These are phyloP conservation scores for Phialophora macrospora DNA, from an alignment of 2,329 filamentous ascomycete genomes.

Conservation along the genomic window DNA sequence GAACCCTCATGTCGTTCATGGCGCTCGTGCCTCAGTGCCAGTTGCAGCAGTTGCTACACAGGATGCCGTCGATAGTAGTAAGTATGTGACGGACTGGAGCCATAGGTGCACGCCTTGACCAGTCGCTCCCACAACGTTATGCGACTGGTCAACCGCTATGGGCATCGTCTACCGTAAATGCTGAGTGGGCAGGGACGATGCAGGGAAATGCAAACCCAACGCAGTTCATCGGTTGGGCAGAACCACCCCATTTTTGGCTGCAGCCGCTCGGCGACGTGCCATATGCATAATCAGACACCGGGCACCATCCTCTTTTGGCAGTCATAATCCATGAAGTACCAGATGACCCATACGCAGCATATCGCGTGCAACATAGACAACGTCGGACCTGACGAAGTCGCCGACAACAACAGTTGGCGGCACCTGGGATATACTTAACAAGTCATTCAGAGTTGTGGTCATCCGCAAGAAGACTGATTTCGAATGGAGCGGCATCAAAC, in stretches of 20 bases:
- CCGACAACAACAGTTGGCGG: not conserved
- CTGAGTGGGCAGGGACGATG: slow-evolving; percentile 7
- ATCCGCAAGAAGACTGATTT: not conserved
- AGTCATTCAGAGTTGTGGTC: not conserved
- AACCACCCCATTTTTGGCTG: slow-evolving; percentile 5
- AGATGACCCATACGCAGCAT: not conserved
- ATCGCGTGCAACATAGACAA: not conserved
- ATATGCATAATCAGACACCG: slow-evolving; percentile 1
- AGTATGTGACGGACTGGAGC: not conserved
- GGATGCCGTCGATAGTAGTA: not conserved
- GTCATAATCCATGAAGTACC: not conserved
- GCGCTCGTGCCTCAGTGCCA: not conserved
- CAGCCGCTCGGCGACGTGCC: slow-evolving; percentile 13
- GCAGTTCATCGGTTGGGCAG: slow-evolving; percentile 15
- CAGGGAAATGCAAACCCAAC: slow-evolving; percentile 17
- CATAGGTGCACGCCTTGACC: not conserved
- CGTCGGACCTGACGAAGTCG: not conserved
- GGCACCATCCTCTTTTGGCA: slow-evolving; percentile 11
- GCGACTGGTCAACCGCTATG: not conserved
- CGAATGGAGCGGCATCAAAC: not conserved
- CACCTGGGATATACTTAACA: not conserved
- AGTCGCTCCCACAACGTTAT: not conserved
- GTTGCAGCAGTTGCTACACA: not conserved
- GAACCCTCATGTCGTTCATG: not conserved
- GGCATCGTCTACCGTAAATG: not conserved